Percentiles rank a stretch among this genome's conserved stretches.
phyloP scores from a whole-genome alignment of 2,329 filamentous ascomycete species.

The Sclerotiophoma versabilis region DNA sequence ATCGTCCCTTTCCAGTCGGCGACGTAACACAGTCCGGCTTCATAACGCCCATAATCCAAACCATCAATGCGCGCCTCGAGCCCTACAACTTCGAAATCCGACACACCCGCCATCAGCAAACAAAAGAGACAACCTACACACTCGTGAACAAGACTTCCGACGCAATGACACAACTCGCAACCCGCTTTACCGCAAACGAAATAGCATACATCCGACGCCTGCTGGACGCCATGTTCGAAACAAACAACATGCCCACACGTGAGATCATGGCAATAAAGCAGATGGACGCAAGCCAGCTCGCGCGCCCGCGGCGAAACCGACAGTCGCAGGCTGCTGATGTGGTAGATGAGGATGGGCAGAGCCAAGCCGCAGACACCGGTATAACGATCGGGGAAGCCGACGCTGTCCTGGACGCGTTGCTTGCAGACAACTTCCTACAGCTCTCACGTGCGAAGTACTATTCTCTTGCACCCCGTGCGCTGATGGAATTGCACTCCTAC shows the following conservation, averaged over 20 bases:
- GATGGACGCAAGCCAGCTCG: conserved; percentile 78
- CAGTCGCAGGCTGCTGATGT: conserved; percentile 38
- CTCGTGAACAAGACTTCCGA: conserved; percentile 84
- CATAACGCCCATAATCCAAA: conserved; percentile 72
- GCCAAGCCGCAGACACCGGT: conserved; percentile 53
- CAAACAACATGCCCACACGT: conserved; percentile 77
- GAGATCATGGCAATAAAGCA: conserved; percentile 84
- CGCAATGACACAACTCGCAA: conserved; percentile 84
- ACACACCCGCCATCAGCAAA: conserved; percentile 71
- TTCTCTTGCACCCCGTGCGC: conserved; percentile 73
- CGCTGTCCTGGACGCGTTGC: conserved; percentile 70
- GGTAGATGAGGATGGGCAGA: conserved; percentile 34
- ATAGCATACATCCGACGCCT: conserved; percentile 88
- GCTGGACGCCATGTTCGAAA: conserved; percentile 91
- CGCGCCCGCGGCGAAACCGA: conserved; percentile 49
- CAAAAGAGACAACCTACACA: conserved; percentile 74
- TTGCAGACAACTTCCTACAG: conserved; percentile 85
- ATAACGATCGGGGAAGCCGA: conserved; percentile 83
- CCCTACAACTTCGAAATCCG: conserved; percentile 89
- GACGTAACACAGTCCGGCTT: conserved; percentile 70
- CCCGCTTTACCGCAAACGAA: conserved; percentile 80
- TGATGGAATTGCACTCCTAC: conserved; percentile 87
- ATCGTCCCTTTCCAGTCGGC: conserved; percentile 59
- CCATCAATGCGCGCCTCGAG: conserved; percentile 75
- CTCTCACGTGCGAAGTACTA: conserved; percentile 76